Percentiles rank a stretch among this genome's conserved stretches.
phyloP scores from a whole-genome alignment of 1,284 basidiomycete species.

The Acaromyces ingoldii region DNA sequence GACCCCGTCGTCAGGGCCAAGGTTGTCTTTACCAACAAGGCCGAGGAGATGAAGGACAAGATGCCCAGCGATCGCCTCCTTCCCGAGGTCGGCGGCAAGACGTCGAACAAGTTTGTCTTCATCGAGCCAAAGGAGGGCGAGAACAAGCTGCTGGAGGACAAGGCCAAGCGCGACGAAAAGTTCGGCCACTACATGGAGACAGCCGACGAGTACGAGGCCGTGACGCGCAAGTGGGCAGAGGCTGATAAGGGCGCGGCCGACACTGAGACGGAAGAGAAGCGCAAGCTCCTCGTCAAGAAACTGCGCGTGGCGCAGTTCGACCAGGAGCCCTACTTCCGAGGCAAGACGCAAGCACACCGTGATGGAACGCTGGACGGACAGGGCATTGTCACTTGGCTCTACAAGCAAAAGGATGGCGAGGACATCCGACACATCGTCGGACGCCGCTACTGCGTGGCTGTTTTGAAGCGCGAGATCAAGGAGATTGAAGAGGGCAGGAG shows the following conservation, averaged over 20 bases:
- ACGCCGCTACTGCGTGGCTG: constrained; percentile 22
- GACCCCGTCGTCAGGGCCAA: constrained; percentile 41
- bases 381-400: constrained; percentile 41
- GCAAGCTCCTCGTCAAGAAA: constrained; percentile 45
- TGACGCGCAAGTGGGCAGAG: constrained; percentile 47
- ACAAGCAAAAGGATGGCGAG: constrained; percentile 44
- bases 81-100: constrained; percentile 28
- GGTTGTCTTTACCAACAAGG: constrained; percentile 28
- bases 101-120: constrained; percentile 27
- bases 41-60: constrained; percentile 36
- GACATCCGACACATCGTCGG: constrained; percentile 39
- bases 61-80: constrained; percentile 37
- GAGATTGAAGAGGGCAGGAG: constrained; percentile 31
- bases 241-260: constrained; percentile 1
- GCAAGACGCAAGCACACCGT: constrained; percentile 48
- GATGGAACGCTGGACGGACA: constrained; percentile 48
- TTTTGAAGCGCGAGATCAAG: constrained; percentile 36
- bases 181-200: constrained; percentile 40
- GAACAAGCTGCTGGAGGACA: constrained; percentile 44
- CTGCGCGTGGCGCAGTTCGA: constrained; percentile 50
- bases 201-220: constrained; percentile 43
- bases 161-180: constrained; percentile 37
- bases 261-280: constrained; percentile 21
- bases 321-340: constrained; percentile 49
- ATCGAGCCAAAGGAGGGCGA: constrained; percentile 40